Evolutionary conservation across 116 monocot genomes (phyloP).

Genomic region (Iris pallida): DNA sequence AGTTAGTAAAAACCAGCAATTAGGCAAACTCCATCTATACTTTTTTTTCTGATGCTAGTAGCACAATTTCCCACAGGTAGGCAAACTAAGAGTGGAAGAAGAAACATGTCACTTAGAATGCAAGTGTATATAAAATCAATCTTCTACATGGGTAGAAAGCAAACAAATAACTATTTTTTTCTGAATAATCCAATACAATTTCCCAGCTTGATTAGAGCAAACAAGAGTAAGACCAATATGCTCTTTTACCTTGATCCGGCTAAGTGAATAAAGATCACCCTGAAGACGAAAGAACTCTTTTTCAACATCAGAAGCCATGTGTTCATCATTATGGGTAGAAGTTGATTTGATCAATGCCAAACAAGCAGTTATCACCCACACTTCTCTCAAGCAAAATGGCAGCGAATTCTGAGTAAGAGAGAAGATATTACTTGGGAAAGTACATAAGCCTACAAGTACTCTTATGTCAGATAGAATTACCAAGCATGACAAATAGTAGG

Average conservation of each 20-base stretch:
- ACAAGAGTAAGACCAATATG: neutral
- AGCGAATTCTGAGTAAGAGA: conserved; percentile 48
- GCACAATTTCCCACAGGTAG: too few relatives aligned
- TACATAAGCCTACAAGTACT: too few relatives aligned
- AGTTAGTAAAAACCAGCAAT: too few relatives aligned
- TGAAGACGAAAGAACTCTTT: conserved; percentile 85
- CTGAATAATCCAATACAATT: neutral
- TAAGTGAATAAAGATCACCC: conserved; percentile 89
- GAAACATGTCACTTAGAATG: too few relatives aligned
- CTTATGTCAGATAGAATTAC: too few relatives aligned
- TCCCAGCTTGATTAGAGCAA: neutral
- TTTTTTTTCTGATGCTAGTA: too few relatives aligned
- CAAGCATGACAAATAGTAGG: too few relatives aligned
- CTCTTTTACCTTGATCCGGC: conserved; percentile 67
- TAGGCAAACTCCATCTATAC: too few relatives aligned
- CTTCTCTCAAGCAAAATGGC: conserved; percentile 93
- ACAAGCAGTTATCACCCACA: conserved; percentile 90
- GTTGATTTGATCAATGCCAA: conserved; percentile 71
- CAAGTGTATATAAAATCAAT: too few relatives aligned
- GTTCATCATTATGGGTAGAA: conserved; percentile 36
- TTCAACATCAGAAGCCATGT: conserved; percentile 57
- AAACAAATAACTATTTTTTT: too few relatives aligned
- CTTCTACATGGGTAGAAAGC: too few relatives aligned
- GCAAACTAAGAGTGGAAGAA: too few relatives aligned
- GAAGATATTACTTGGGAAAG: neutral